These are phyloP conservation scores for Cladophialophora chaetospira DNA, from an alignment of 2,329 filamentous ascomycete genomes.

Conservation along the genomic window DNA sequence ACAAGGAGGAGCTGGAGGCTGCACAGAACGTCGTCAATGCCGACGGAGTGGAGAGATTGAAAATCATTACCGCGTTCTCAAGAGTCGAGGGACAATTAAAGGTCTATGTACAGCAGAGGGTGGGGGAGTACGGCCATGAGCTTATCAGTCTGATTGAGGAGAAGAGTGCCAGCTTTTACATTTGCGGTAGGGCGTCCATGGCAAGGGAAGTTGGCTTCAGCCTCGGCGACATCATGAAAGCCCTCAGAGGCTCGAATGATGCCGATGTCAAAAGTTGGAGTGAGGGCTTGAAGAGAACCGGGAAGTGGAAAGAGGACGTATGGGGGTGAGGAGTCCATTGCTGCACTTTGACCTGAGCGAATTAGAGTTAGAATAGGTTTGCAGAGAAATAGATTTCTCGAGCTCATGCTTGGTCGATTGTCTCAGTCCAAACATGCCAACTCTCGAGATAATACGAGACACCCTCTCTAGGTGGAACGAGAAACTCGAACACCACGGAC, in stretches of 20 bases:
- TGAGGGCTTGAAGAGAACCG: slow-evolving; percentile 51
- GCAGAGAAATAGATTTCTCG: background rate
- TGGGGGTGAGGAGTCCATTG: too few relatives aligned
- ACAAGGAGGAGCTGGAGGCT: slow-evolving; percentile 30
- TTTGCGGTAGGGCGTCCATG: slow-evolving; percentile 22
- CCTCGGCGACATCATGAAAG: slow-evolving; percentile 38
- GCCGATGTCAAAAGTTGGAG: slow-evolving; percentile 49
- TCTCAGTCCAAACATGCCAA: too few relatives aligned
- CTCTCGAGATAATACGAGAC: too few relatives aligned
- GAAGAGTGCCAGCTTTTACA: slow-evolving; percentile 18
- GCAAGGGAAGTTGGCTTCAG: slow-evolving; percentile 39
- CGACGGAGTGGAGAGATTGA: slow-evolving; percentile 11
- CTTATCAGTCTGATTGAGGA: slow-evolving; percentile 11
- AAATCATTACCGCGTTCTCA: slow-evolving; percentile 19
- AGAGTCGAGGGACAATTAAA: slow-evolving; percentile 15
- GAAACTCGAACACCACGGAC: too few relatives aligned
- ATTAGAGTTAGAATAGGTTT: background rate
- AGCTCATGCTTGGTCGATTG: background rate
- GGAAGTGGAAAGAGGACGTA: slow-evolving; percentile 59
- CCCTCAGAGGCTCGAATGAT: slow-evolving; percentile 44
- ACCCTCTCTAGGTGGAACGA: too few relatives aligned
- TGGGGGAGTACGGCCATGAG: background rate
- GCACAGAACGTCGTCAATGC: slow-evolving; percentile 1
- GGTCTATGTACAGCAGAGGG: slow-evolving; percentile 15
- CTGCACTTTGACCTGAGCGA: background rate